These are phyloP conservation scores for Candolleomyces efflorescens DNA, from an alignment of 768 basidiomycete genomes.

Conservation along the genomic window DNA sequence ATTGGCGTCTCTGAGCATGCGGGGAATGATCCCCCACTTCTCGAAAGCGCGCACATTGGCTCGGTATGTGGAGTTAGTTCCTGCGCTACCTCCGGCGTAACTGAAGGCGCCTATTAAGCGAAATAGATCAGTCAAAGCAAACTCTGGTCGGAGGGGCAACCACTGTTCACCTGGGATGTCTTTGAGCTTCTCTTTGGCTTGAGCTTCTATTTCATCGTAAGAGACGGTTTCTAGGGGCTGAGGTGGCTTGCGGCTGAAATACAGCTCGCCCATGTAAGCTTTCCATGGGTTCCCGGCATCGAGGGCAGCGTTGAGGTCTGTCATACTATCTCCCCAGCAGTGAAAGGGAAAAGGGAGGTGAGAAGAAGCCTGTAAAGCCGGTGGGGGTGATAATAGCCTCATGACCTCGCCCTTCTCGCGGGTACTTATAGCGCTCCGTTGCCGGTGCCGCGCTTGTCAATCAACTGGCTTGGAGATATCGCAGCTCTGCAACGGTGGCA, in stretches of 20 bases:
- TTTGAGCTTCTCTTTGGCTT: constrained; percentile 59
- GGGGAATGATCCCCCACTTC: constrained; percentile 73
- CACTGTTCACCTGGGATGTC: constrained; percentile 43
- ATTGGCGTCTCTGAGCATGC: constrained; percentile 66
- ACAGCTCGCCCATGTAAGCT: constrained; percentile 36
- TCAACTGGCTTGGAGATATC: background rate
- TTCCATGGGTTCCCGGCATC: constrained; percentile 28
- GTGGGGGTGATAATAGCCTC: background rate
- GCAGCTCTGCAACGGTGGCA: background rate
- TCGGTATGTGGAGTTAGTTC: constrained; percentile 59
- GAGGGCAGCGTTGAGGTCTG: constrained; percentile 1
- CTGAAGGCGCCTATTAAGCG: constrained; percentile 51
- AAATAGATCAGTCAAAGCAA: too few relatives aligned
- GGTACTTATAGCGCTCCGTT: background rate
- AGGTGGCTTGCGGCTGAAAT: constrained; percentile 33
- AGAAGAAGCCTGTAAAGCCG: background rate
- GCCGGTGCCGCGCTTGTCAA: background rate
- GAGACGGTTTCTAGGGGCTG: constrained; percentile 57
- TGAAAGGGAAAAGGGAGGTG: background rate
- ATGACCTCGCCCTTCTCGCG: background rate
- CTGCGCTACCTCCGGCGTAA: constrained; percentile 78
- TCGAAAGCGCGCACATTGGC: constrained; percentile 64
- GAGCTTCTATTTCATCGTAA: constrained; percentile 60
- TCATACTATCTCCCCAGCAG: background rate
- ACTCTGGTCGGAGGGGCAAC: background rate